Base-by-base conservation (phyloP, 768 basidiomycete genomes). In the Lactarius sanguifluus region DNA sequence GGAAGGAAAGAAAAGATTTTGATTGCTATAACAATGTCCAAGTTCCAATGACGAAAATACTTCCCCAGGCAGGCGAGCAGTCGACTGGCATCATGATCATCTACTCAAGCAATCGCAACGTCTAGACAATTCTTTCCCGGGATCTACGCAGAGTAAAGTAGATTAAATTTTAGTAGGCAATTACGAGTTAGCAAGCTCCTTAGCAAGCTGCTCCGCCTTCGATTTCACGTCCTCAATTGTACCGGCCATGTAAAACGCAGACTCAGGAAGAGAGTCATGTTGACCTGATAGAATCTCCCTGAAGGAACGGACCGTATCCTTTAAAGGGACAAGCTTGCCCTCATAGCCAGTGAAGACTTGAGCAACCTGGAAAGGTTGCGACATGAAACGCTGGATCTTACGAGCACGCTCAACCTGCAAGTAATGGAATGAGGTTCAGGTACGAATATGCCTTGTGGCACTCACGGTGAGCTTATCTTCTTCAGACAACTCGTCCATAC, bases 401-500 rank as follows among this genome's bases (percentile, higher is more conserved):
- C 95, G 93, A 70, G 94, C 96, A 79, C 95, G 94, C 82, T 96
- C 92, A 81, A 97, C 95, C 89, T 91, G 65, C 10, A 57, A 73
- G 62, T 40, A 10, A 66, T 50, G 12, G n/a, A 55, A 54, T 45
- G n/a, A 66, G 38, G 36, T 59, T 23, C 55, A 36, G 34, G 57
- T 36, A 62, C 23, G 16, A 41, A 10, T 2, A 52, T 8, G 6
- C 38, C 36, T 15, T 2, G 12, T 5, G 52, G 65, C 68, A 82
- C 86, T 77, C 80, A 94, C 94, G 71, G 96, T 98, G 72, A 98
- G 82, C 82, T 99, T 99, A 83, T 99, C 97, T 83, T 98, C 97
- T 78, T 99, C 97, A 20, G 96, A 98, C 85, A 99, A 88, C 80
- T 99, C 97, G 77, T 99, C 97, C 97, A 99, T 99, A 85, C 97